Evolutionary conservation across 2,329 filamentous ascomycete genomes (phyloP).

Genomic region (Cryphonectria japonica): DNA sequence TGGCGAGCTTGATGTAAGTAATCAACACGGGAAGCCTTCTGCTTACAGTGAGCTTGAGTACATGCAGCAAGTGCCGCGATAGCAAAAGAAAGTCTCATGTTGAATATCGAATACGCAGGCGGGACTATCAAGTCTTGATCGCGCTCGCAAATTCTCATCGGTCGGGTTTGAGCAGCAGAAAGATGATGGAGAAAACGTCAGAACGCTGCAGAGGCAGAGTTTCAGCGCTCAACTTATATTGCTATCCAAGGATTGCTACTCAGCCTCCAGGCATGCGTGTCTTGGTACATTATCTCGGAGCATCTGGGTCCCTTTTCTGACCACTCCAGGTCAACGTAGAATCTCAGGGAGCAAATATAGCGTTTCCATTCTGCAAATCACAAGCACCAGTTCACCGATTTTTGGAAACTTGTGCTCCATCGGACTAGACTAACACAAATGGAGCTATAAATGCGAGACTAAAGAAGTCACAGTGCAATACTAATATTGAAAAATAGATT

Average conservation of each 20-base stretch:
- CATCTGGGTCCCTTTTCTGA: not conserved
- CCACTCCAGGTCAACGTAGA: not conserved
- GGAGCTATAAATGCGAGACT: not conserved
- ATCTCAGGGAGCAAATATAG: not conserved
- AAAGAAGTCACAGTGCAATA: not conserved
- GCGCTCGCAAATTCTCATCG: not conserved
- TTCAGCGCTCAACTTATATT: not conserved
- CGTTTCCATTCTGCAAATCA: not conserved
- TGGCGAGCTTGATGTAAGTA: not conserved
- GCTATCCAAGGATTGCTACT: not conserved
- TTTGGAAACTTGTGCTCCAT: constrained; percentile 1
- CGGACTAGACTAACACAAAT: constrained; percentile 1
- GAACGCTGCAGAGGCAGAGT: not conserved
- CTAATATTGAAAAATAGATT: constrained; percentile 11
- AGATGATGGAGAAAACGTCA: not conserved
- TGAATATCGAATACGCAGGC: not conserved
- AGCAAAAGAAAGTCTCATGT: constrained; percentile 14
- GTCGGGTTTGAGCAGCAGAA: not conserved
- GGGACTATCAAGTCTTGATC: not conserved
- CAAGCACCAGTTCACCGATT: not conserved
- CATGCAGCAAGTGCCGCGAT: constrained; percentile 11
- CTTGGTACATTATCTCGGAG: not conserved
- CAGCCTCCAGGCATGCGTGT: not conserved
- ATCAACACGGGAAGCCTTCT: not conserved
- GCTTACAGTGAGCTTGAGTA: constrained; percentile 10